Evolutionary conservation across 1,139 yeast species (phyloP).

Genomic region (Candida sp.): DNA sequence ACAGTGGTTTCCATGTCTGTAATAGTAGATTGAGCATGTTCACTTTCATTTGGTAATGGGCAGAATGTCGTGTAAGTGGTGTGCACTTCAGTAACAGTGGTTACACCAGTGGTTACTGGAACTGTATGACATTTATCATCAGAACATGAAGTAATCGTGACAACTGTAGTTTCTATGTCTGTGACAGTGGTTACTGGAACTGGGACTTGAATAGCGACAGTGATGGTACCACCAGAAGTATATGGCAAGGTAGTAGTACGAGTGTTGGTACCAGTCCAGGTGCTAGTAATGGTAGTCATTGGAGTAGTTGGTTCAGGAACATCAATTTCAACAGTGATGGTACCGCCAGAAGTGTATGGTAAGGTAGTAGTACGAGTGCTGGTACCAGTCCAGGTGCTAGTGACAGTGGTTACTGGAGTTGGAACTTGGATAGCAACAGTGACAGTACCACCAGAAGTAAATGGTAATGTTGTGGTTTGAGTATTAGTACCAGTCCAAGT

Average conservation of each 20-base stretch:
- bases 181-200: conserved; percentile 12
- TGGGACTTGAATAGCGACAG: conserved; percentile 11
- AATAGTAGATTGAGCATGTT: conserved; percentile 11
- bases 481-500: conserved; percentile 7
- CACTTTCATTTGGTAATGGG: conserved; percentile 5
- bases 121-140: conserved; percentile 9
- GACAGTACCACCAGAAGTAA: conserved; percentile 11
- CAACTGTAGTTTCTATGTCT: conserved; percentile 19
- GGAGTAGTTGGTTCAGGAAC: conserved; percentile 11
- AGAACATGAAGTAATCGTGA: conserved; percentile 33
- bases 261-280: conserved; percentile 8
- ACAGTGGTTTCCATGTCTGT: conserved; percentile 24
- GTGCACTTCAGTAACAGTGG: conserved; percentile 3
- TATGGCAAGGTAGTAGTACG: conserved; percentile 9
- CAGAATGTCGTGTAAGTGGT: conserved; percentile 10
- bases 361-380: conserved; percentile 11
- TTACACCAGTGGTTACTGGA: conserved; percentile 5
- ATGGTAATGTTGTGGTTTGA: conserved; percentile 8
- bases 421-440: conserved; percentile 18
- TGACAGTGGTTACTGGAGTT: conserved; percentile 3
- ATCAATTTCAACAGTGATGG: conserved; percentile 12
- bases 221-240: conserved; percentile 12
- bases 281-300: conserved; percentile 6
- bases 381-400: conserved; percentile 4
- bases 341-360: conserved; percentile 6